Evolutionary conservation across 306 rosid species (phyloP), one percentile per base, ranked within the genome.

Genomic region (Bauhinia variegata): DNA sequence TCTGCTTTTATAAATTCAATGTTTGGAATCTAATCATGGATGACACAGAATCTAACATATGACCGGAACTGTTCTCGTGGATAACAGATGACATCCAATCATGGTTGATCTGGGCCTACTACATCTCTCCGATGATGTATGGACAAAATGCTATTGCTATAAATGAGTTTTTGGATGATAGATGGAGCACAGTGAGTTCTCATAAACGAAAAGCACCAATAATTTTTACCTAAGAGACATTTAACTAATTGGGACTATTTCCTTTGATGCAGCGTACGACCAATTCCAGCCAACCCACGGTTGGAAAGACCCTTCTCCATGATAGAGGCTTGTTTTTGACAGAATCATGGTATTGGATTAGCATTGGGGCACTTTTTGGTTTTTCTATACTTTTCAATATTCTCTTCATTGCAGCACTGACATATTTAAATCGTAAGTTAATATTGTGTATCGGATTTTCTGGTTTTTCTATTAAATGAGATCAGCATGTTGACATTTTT

Each of bases 131-230:
- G 19, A 85, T 88, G 85, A 82, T 76, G 91, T 88, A 88, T 61
- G 95, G 91, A 68, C 95, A 88, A 33, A 88, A 88, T 68, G 86
- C 95, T 7, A 83, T 88, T 14, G 88, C 73, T 54, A 85, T 88
- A 30, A 88, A 88, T 17, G 95, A 88, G 58, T 88, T 88, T 67
- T 87, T 88, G 0, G 88, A 77, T 38, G 52, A 50, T 13, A 85
- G 95, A 76, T 88, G 95, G 91, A 77, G 82, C 49, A n/a, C 15
- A 39, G 90, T 87, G 38, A 72, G 71, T 46, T 43, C 52, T 50
- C 39, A 4, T n/a, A n/a, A n/a, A n/a, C n/a, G n/a, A n/a, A n/a
- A n/a, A n/a, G n/a, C n/a, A n/a, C n/a, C n/a, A n/a, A n/a, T n/a
- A n/a, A n/a, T n/a, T n/a, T n/a, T n/a, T n/a, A n/a, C n/a, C n/a